These are phyloP conservation scores for Gymnopilus dilepis DNA, from an alignment of 768 basidiomycete genomes.

Conservation along the genomic window DNA sequence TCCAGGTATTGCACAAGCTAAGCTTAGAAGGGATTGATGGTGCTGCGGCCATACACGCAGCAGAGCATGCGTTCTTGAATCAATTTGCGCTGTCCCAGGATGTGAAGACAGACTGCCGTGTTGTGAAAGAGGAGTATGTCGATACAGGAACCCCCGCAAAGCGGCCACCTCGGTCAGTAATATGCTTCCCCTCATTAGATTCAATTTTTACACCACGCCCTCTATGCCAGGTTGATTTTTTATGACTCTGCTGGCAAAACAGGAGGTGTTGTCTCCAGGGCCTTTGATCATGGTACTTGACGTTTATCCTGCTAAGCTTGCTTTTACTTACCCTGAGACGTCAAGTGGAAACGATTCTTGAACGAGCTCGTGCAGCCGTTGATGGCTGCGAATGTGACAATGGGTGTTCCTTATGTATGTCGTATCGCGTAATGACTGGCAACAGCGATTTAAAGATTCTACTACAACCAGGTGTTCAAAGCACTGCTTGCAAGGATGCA, in stretches of 20 bases:
- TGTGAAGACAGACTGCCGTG: conserved; percentile 84
- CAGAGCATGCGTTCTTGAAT: conserved; percentile 84
- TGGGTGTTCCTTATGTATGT: conserved; percentile 75
- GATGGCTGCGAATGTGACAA: conserved; percentile 66
- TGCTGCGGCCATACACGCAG: conserved; percentile 85
- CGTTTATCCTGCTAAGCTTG: neutral
- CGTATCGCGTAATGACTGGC: neutral
- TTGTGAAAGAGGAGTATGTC: conserved; percentile 74
- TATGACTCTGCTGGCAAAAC: conserved; percentile 74
- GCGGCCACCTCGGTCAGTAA: conserved; percentile 65
- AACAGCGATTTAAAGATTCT: neutral
- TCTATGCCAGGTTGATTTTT: conserved; percentile 83
- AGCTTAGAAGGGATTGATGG: conserved; percentile 59
- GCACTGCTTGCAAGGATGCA: conserved; percentile 66
- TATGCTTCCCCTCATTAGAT: neutral
- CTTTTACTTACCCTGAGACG: neutral
- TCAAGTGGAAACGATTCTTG: conserved; percentile 61
- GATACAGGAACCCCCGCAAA: conserved; percentile 50
- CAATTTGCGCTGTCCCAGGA: conserved; percentile 72
- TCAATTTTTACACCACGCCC: too few relatives aligned
- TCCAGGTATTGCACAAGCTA: conserved; percentile 55
- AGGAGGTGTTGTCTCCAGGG: conserved; percentile 77
- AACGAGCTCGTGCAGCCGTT: conserved; percentile 60
- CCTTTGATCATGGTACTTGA: conserved; percentile 79
- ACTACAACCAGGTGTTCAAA: conserved; percentile 61